phyloP scores from a whole-genome alignment of 768 basidiomycete species.

The Strobilomyces confusus region DNA sequence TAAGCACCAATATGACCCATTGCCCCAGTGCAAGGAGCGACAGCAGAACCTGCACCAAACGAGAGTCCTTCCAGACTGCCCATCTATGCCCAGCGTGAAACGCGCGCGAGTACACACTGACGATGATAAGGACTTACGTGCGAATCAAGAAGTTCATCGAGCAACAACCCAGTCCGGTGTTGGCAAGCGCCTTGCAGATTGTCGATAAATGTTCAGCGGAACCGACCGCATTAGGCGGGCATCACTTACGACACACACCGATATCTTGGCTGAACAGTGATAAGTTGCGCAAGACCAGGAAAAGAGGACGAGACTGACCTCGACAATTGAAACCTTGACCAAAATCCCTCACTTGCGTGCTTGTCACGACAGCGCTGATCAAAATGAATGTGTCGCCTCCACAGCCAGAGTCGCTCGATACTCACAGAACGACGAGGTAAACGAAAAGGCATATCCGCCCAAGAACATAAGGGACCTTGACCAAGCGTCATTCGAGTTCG shows the following conservation, averaged over 20 bases:
- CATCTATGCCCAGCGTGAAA: constrained; percentile 11
- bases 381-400: neutral
- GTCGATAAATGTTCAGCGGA: neutral
- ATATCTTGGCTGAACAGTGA: neutral
- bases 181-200: constrained; percentile 2
- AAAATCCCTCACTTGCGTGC: neutral
- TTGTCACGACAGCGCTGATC: constrained; percentile 1
- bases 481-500: neutral
- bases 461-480: constrained; percentile 21
- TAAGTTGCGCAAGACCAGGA: neutral
- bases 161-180: constrained; percentile 13
- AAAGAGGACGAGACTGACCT: constrained; percentile 13
- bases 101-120: too few relatives aligned
- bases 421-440: constrained; percentile 14
- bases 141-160: constrained; percentile 24
- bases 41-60: constrained; percentile 11
- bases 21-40: constrained; percentile 17
- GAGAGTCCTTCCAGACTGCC: constrained; percentile 21
- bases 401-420: neutral
- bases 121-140: constrained; percentile 12
- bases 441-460: constrained; percentile 13
- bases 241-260: constrained; percentile 5
- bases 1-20: constrained; percentile 9
- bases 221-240: neutral
- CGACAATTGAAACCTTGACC: neutral